Percentiles rank a stretch among this genome's conserved stretches.
These are phyloP conservation scores for Colletotrichum ledebouriae DNA, from an alignment of 2,329 filamentous ascomycete species.

Conservation along the genomic window DNA sequence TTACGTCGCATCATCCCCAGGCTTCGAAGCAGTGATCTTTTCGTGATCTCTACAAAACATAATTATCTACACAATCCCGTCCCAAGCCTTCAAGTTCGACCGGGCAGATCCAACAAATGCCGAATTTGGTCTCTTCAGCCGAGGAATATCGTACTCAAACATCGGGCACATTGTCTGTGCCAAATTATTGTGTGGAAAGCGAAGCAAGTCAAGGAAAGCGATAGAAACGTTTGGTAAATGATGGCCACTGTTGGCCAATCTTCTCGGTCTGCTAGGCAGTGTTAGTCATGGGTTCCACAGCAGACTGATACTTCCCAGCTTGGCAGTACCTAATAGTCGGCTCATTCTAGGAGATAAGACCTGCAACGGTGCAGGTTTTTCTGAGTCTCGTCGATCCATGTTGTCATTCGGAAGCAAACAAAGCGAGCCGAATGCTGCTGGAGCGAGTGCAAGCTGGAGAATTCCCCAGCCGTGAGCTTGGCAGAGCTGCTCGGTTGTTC, in stretches of 20 bases:
- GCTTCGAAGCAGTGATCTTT: neutral
- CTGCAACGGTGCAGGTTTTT: neutral
- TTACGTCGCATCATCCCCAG: conserved; percentile 1
- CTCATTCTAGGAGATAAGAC: conserved; percentile 3
- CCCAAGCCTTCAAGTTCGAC: neutral
- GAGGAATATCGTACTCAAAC: conserved; percentile 25
- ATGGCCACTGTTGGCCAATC: neutral
- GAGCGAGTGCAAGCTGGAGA: neutral
- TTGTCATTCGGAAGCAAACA: neutral
- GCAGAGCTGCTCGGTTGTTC: too few species aligned
- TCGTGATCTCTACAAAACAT: neutral
- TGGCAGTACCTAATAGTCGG: conserved; percentile 38
- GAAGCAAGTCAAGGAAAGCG: neutral
- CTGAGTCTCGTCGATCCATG: neutral
- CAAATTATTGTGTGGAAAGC: conserved; percentile 13
- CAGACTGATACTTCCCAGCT: conserved; percentile 18
- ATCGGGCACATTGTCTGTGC: neutral
- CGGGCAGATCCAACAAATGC: neutral
- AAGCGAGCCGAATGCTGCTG: neutral
- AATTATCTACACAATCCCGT: neutral
- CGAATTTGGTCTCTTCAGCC: neutral
- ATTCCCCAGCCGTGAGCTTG: too few species aligned
- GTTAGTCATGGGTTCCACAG: conserved; percentile 35
- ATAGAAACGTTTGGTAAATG: neutral
- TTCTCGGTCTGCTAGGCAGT: neutral